Conservation (phyloP, 2,329 filamentous ascomycete species). For the Colletotrichum eleusines region DNA sequence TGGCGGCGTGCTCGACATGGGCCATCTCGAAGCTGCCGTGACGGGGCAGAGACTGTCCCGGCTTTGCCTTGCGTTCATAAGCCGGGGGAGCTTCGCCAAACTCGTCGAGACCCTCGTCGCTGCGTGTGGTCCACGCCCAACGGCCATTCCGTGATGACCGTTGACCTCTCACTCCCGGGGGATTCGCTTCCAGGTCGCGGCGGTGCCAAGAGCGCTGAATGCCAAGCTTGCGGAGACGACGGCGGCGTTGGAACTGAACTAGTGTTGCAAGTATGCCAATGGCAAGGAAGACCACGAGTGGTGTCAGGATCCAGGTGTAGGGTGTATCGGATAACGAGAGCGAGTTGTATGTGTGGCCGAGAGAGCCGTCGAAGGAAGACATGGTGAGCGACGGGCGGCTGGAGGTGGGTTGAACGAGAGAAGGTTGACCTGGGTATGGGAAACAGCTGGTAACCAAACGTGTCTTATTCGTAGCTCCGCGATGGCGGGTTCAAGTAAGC, state of each 20-base stretch:
- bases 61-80: conserved; percentile 58
- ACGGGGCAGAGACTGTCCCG: conserved; percentile 33
- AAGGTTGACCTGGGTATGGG: background rate
- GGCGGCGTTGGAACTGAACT: conserved; percentile 58
- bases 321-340: conserved; percentile 58
- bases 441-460: background rate
- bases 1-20: conserved; percentile 24
- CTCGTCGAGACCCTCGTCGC: conserved; percentile 72
- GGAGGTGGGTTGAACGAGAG: background rate
- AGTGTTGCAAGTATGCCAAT: conserved; percentile 54
- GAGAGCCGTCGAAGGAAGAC: conserved; percentile 29
- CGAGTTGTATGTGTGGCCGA: conserved; percentile 6
- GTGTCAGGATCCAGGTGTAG: conserved; percentile 68
- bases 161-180: conserved; percentile 26
- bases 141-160: conserved; percentile 35
- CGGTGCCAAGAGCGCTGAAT: conserved; percentile 42
- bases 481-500: conserved; percentile 18
- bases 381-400: conserved; percentile 12
- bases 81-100: conserved; percentile 74
- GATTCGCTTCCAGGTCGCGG: conserved; percentile 43
- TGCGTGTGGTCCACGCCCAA: conserved; percentile 45
- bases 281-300: conserved; percentile 59
- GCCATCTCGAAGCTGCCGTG: conserved; percentile 38
- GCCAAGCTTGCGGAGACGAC: conserved; percentile 45
- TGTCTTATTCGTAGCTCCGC: conserved; percentile 13